Conservation (phyloP, 371 early-diverging fungal species). For the Blakeslea trispora region DNA sequence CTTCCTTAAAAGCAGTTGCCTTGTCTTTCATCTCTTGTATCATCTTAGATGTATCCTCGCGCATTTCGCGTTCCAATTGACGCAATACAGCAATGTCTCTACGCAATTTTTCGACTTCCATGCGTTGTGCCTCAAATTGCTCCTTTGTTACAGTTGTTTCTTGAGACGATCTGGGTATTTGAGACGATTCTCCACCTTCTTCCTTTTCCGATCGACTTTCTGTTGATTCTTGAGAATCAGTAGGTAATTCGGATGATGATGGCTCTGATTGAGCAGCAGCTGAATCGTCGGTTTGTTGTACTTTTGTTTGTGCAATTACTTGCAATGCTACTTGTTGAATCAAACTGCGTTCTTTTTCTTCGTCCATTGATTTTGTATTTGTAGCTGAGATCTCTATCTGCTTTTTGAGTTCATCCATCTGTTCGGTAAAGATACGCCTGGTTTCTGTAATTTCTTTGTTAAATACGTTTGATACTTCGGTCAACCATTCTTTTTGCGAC, state of each 20-base stretch:
- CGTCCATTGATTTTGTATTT: slow-evolving; percentile 5
- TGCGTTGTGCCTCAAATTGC: slow-evolving; percentile 23
- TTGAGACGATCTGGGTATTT: slow-evolving; percentile 8
- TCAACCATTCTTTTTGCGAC: slow-evolving; percentile 35
- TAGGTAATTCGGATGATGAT: neutral
- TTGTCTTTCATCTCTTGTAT: slow-evolving; percentile 48
- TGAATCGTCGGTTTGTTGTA: neutral
- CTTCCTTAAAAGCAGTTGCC: slow-evolving; percentile 46
- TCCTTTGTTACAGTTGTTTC: slow-evolving; percentile 21
- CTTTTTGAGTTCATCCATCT: slow-evolving; percentile 39
- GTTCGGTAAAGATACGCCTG: slow-evolving; percentile 30
- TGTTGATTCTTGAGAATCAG: slow-evolving; percentile 15
- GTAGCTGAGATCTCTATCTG: slow-evolving; percentile 29
- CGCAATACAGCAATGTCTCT: slow-evolving; percentile 64
- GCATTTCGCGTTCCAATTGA: slow-evolving; percentile 60
- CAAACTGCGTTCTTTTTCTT: slow-evolving; percentile 66
- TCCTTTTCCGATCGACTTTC: slow-evolving; percentile 1
- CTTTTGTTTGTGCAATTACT: neutral
- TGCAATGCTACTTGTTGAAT: slow-evolving; percentile 3
- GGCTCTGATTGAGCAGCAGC: neutral
- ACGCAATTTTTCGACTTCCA: slow-evolving; percentile 39
- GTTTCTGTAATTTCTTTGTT: slow-evolving; percentile 41
- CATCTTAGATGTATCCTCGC: slow-evolving; percentile 43
- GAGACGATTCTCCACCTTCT: neutral
- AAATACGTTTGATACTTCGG: slow-evolving; percentile 30